Percentiles rank a stretch among this genome's conserved stretches.
These are phyloP conservation scores for Populus hybrid DNA, from an alignment of 441 rosid genomes.

Conservation along the genomic window DNA sequence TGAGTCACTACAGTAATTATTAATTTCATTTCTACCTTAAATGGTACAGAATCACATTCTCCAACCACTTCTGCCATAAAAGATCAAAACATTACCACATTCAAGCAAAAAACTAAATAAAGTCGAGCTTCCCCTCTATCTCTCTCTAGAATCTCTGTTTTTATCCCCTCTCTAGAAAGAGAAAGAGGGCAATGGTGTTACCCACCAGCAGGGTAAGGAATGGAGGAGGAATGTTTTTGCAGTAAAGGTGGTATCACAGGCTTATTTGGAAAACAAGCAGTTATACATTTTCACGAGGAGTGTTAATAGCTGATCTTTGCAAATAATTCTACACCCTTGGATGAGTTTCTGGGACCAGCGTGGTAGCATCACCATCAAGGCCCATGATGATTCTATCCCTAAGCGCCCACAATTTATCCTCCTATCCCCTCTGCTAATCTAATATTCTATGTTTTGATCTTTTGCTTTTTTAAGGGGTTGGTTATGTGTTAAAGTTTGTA, in stretches of 20 bases:
- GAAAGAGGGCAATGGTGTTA: slow-evolving; percentile 30
- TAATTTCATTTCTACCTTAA: no score
- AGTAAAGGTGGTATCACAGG: slow-evolving; percentile 44
- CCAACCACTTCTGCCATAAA: not conserved
- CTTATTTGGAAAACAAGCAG: slow-evolving; percentile 64
- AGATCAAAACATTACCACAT: not conserved
- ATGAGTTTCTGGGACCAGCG: slow-evolving; percentile 97
- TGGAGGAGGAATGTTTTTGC: slow-evolving; percentile 21
- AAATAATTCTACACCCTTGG: slow-evolving; percentile 89
- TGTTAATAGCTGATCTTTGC: slow-evolving; percentile 74
- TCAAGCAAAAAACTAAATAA: not conserved
- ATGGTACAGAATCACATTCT: no score
- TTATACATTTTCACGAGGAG: slow-evolving; percentile 67
- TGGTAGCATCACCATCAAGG: slow-evolving; percentile 87
- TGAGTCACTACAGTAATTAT: no score
- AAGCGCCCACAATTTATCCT: slow-evolving; percentile 71
- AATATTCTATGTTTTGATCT: not conserved
- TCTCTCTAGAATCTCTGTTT: slow-evolving; percentile 8
- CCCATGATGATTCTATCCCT: slow-evolving; percentile 76
- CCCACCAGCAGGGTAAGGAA: slow-evolving; percentile 29
- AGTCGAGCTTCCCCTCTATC: no score
- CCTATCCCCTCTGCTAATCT: slow-evolving; percentile 98
- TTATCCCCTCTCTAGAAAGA: slow-evolving; percentile 1
- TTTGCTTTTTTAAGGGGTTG: not conserved
- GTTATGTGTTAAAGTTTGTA: not conserved